Evolutionary conservation across 2,329 filamentous ascomycete species (phyloP), one percentile per base, ranked within the genome.

Genomic region (Pyrenophora tritici-repentis): DNA sequence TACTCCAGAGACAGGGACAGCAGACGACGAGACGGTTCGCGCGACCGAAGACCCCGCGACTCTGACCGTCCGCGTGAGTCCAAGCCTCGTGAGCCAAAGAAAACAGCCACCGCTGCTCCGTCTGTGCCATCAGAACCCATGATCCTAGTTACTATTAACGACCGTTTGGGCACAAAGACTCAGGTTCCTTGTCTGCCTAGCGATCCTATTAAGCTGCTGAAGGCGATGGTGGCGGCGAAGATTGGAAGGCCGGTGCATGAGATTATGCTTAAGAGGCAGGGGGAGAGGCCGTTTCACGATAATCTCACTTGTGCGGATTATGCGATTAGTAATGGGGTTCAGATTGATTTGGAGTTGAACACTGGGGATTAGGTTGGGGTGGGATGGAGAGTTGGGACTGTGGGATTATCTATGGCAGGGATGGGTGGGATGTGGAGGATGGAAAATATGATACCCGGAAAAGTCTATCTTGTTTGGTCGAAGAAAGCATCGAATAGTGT

Each of bases 101-200:
- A 53, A 33, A 3, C 22, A 1, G 8, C 56, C 69, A 6, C 41
- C 3, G 55, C 72, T 24, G 67, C 76, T 6, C 32, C 51, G 2
- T 42, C 56, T 6, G 29, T 55, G 3, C 50, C 58, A 2, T 55
- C 79, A 5, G 88, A 95, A 68, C 87, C 91, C 49, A 95, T 97
- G 88, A 97, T 97, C 61, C 84, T 96, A 43, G 92, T 97, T 14
- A 86, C 93, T 66, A 86, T 97, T 68, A 97, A 97, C 72, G 93
- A 97, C 74, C 84, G 93, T n/a, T 79, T 97, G 31, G 93, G 93
- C 10, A 97, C 93, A n/a, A 96, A 96, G 68, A 90, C 92, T 13
- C 88, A 90, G 44, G 94, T 97, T 58, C 93, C 93, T 0, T 97
- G 92, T 71, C 79, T 96, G 50, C 86, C 90, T 0, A 88, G 86